Percentiles rank a stretch among this genome's conserved stretches.
Conservation (phyloP, 768 basidiomycete species). For the Russula virescens region DNA sequence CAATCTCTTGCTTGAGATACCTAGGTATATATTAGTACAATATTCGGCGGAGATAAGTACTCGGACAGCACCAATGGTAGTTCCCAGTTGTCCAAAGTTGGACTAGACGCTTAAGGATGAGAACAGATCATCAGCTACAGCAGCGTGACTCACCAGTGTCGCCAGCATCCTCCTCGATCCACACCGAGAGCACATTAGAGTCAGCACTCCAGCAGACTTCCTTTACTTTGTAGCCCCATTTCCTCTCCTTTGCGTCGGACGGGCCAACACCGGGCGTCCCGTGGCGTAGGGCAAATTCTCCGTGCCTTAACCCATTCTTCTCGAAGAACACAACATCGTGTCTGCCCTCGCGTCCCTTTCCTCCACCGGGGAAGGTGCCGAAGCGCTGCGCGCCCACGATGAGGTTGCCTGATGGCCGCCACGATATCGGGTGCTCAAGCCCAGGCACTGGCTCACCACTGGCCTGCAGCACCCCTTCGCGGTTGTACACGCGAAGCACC, state of each 20-base stretch:
- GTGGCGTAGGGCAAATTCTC: constrained; percentile 69
- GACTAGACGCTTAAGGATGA: constrained; percentile 40
- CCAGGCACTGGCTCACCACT: constrained; percentile 83
- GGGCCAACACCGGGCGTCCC: constrained; percentile 25
- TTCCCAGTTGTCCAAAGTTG: constrained; percentile 95
- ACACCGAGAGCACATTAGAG: constrained; percentile 78
- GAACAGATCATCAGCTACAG: constrained; percentile 9
- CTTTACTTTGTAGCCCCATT: constrained; percentile 66
- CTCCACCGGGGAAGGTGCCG: constrained; percentile 61
- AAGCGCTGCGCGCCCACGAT: constrained; percentile 80
- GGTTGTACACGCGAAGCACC: constrained; percentile 67
- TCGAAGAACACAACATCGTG: constrained; percentile 95
- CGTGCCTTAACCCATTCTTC: constrained; percentile 87
- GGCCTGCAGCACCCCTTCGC: constrained; percentile 67
- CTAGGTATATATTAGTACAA: constrained; percentile 34
- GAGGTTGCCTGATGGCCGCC: constrained; percentile 87
- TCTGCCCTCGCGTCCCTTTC: constrained; percentile 55
- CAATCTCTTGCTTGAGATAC: constrained; percentile 91
- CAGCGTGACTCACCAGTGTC: constrained; percentile 57
- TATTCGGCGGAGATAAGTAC: neutral
- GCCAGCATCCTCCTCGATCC: constrained; percentile 63
- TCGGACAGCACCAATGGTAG: constrained; percentile 71
- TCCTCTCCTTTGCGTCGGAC: constrained; percentile 31
- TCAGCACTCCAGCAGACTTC: constrained; percentile 86
- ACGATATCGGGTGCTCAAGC: constrained; percentile 70